Percentiles rank a stretch among this genome's conserved stretches.
Conservation (phyloP, 2,329 filamentous ascomycete species). For the Trichoderma pleuroti region DNA sequence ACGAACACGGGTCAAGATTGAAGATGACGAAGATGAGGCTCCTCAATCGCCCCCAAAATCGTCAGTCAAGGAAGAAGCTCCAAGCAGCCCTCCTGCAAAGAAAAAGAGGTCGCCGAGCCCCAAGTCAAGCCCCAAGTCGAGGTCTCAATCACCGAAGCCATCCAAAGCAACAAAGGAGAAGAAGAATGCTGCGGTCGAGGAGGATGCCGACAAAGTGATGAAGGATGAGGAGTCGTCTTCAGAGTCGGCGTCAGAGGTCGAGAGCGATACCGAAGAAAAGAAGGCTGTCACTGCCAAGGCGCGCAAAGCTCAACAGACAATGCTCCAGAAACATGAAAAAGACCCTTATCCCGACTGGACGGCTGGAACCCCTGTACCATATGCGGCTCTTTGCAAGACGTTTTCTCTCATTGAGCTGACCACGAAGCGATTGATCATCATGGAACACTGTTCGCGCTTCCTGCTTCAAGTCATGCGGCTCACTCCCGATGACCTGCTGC, state of each 20-base stretch:
- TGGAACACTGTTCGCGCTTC: conserved; percentile 85
- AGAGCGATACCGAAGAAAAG: conserved; percentile 57
- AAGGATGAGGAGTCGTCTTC: conserved; percentile 27
- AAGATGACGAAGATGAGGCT: conserved; percentile 49
- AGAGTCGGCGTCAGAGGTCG: conserved; percentile 38
- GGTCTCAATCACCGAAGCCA: conserved; percentile 20
- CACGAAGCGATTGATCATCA: conserved; percentile 83
- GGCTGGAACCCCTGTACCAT: conserved; percentile 81
- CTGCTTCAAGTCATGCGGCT: conserved; percentile 90
- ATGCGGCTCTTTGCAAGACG: conserved; percentile 88
- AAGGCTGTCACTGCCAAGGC: conserved; percentile 70
- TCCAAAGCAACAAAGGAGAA: conserved; percentile 27
- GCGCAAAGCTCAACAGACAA: conserved; percentile 75
- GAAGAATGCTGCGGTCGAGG: conserved; percentile 25
- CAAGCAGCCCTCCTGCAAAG: conserved; percentile 18
- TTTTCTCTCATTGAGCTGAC: conserved; percentile 96
- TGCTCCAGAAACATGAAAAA: conserved; percentile 63
- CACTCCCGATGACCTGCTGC: conserved; percentile 80
- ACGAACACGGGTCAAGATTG: conserved; percentile 44
- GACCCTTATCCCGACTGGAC: conserved; percentile 97
- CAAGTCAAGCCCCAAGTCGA: conserved; percentile 26
- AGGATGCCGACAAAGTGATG: conserved; percentile 13
- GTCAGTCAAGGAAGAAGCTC: conserved; percentile 21
- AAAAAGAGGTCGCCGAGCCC: conserved; percentile 26
- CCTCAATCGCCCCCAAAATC: conserved; percentile 35